Evolutionary conservation across 1,139 yeast species (phyloP).

Genomic region (Debaryomyces fabryi): DNA sequence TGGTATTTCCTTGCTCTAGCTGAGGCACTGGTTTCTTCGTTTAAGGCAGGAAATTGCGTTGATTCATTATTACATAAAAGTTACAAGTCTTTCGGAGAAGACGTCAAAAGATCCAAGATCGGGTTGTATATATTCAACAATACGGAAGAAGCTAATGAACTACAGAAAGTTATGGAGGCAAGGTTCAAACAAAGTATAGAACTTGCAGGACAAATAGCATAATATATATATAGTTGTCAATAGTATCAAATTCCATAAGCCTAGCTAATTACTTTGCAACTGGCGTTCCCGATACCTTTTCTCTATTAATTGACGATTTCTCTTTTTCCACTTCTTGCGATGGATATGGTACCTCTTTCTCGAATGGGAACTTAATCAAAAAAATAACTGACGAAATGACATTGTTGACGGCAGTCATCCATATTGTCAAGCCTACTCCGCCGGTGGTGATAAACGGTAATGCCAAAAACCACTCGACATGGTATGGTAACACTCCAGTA

Average conservation of each 20-base stretch:
- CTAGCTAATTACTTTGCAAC: neutral
- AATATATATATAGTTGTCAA: neutral
- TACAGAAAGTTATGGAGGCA: constrained; percentile 26
- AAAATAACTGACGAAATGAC: constrained; percentile 34
- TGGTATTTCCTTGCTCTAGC: constrained; percentile 42
- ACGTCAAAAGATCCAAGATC: constrained; percentile 20
- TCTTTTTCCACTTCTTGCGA: neutral
- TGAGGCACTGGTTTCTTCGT: neutral
- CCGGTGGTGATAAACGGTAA: constrained; percentile 64
- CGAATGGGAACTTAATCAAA: constrained; percentile 33
- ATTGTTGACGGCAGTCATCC: constrained; percentile 47
- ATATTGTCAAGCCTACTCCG: constrained; percentile 52
- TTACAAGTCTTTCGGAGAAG: constrained; percentile 23
- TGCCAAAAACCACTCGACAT: constrained; percentile 58
- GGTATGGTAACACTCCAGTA: constrained; percentile 56
- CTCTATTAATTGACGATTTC: constrained; percentile 7
- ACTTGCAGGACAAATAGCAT: constrained; percentile 2
- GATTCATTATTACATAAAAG: constrained; percentile 8
- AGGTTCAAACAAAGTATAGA: constrained; percentile 23
- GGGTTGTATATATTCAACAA: constrained; percentile 27
- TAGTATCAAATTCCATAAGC: neutral
- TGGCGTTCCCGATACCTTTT: neutral
- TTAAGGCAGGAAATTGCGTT: neutral
- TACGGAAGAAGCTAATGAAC: constrained; percentile 18
- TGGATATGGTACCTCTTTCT: constrained; percentile 18